A percentile compares a stretch with the other conserved stretches of the same genome.
Conservation (phyloP, 495 filamentous ascomycete species). For the Aspergillus bertholletiae region DNA sequence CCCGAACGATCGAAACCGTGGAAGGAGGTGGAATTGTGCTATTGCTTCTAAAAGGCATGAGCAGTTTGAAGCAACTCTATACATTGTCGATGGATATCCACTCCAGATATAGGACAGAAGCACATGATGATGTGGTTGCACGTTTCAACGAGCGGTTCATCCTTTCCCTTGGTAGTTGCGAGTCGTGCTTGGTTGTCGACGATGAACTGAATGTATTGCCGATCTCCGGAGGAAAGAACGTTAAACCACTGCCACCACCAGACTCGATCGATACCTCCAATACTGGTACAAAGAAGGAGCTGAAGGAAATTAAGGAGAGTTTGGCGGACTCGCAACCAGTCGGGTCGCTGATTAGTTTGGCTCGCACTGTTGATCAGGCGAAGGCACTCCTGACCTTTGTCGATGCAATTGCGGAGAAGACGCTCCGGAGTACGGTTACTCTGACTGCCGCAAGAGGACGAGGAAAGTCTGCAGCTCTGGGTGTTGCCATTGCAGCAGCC, state of each 20-base stretch:
- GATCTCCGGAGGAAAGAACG: constrained; percentile 91
- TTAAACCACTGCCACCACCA: constrained; percentile 74
- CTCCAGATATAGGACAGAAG: constrained; percentile 93
- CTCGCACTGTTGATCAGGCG: constrained; percentile 90
- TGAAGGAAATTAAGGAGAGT: constrained; percentile 83
- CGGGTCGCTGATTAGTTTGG: constrained; percentile 75
- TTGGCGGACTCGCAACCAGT: constrained; percentile 81
- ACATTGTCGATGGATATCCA: constrained; percentile 98
- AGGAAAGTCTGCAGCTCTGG: constrained; percentile 94
- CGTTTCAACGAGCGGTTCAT: constrained; percentile 99
- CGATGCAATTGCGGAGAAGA: constrained; percentile 95
- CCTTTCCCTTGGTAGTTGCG: constrained; percentile 88
- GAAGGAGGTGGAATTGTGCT: constrained; percentile 94
- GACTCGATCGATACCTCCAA: constrained; percentile 63
- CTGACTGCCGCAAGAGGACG: constrained; percentile 92
- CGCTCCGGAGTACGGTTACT: constrained; percentile 86
- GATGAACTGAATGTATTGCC: constrained; percentile 97
- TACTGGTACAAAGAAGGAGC: constrained; percentile 65
- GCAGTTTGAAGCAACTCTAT: constrained; percentile 93
- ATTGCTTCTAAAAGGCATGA: constrained; percentile 93
- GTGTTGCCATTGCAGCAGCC: constrained; percentile 90
- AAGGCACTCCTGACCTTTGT: constrained; percentile 93
- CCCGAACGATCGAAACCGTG: constrained; percentile 93
- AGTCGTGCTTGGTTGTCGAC: constrained; percentile 92
- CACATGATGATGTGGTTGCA: constrained; percentile 90